These are phyloP conservation scores for Thielaviopsis punctulata DNA, from an alignment of 2,329 filamentous ascomycete species.

Conservation along the genomic window DNA sequence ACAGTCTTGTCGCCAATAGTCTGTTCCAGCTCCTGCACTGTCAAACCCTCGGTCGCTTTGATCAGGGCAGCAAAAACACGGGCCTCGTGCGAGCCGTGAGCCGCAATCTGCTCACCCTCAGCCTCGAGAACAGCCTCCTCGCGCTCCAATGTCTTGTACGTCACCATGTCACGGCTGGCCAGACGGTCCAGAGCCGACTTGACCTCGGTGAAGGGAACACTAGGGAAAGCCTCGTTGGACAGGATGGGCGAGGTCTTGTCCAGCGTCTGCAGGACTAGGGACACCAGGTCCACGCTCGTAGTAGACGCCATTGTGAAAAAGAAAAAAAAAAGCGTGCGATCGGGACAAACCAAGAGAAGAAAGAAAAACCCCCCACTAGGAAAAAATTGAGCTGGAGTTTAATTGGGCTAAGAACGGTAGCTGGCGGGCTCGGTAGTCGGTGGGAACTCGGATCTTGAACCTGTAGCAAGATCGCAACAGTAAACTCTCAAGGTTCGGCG, in stretches of 20 bases:
- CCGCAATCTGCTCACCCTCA: constrained; percentile 55
- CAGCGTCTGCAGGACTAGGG: constrained; percentile 48
- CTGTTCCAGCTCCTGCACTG: constrained; percentile 55
- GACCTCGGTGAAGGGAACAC: constrained; percentile 46
- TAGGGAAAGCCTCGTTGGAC: constrained; percentile 53
- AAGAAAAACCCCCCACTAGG: background rate
- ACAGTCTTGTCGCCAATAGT: constrained; percentile 56
- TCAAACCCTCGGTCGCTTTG: constrained; percentile 60
- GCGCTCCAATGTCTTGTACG: constrained; percentile 65
- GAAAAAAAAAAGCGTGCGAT: no score
- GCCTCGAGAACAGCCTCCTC: constrained; percentile 62
- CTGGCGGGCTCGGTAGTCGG: background rate
- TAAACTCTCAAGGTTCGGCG: background rate
- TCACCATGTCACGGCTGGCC: constrained; percentile 67
- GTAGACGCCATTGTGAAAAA: constrained; percentile 25
- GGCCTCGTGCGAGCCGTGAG: constrained; percentile 65
- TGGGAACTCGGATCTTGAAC: background rate
- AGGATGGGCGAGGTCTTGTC: constrained; percentile 45
- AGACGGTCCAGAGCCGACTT: constrained; percentile 84
- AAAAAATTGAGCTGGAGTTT: background rate
- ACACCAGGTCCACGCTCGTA: constrained; percentile 38
- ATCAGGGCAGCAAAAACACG: constrained; percentile 63
- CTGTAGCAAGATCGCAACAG: background rate
- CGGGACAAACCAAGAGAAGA: background rate
- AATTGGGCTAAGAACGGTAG: background rate